phyloP scores from a whole-genome alignment of 2,329 filamentous ascomycete species.

The Neopestalotiopsis rosae region DNA sequence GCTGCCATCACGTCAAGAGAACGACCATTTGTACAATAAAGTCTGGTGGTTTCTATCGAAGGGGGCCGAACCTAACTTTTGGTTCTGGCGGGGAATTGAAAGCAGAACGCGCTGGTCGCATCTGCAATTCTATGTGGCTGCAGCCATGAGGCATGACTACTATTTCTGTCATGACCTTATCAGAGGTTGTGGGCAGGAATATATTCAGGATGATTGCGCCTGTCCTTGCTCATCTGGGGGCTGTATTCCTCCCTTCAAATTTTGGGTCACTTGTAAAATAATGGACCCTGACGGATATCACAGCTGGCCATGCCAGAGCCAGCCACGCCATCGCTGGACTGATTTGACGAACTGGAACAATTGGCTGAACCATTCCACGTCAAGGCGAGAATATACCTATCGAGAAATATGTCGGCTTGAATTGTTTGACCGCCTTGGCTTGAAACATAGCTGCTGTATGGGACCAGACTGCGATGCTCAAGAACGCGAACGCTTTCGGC shows the following conservation, averaged over 20 bases:
- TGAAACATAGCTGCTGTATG: not conserved
- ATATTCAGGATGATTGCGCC: not conserved
- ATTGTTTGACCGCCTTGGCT: not conserved
- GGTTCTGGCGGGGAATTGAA: not conserved
- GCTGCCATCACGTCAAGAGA: too few species aligned
- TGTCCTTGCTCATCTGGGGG: not conserved
- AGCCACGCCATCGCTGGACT: too few species aligned
- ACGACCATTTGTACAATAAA: too few species aligned
- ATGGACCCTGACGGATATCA: too few species aligned
- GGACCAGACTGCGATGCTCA: not conserved
- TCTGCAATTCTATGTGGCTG: not conserved
- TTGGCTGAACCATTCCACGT: not conserved
- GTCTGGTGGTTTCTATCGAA: not conserved
- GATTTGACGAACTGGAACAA: not conserved
- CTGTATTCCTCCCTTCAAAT: not conserved
- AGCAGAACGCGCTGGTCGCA: not conserved
- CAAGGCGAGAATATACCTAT: not conserved
- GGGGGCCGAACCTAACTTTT: not conserved
- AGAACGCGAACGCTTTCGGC: not conserved
- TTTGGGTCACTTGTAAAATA: too few species aligned
- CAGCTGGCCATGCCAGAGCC: too few species aligned
- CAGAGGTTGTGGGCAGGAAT: not conserved
- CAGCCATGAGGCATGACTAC: not conserved
- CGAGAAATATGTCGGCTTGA: not conserved
- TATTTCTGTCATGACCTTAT: not conserved